Conservation (phyloP, 208 protist species). For the Trypanosoma theileri region DNA sequence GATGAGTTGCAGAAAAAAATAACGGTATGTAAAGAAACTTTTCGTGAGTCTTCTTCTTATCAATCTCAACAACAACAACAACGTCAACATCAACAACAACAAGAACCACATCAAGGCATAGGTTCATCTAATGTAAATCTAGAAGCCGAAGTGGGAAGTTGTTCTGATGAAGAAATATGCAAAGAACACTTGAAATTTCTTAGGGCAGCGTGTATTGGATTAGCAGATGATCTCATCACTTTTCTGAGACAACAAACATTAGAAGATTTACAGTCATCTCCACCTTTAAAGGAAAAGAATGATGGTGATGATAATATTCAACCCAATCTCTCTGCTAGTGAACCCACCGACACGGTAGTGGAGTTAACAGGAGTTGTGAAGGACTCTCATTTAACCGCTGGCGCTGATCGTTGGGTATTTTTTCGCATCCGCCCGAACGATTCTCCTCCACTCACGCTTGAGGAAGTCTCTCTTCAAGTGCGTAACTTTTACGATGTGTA, state of each 20-base stretch:
- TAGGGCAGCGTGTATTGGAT: neutral
- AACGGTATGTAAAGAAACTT: neutral
- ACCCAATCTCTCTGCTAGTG: neutral
- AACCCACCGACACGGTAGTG: neutral
- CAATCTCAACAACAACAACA: neutral
- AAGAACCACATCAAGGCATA: neutral
- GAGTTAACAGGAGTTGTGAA: too few species aligned
- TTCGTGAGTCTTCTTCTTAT: neutral
- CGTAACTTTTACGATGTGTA: slow-evolving; percentile 21
- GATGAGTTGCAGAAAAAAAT: neutral
- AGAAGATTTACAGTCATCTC: neutral
- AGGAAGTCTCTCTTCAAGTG: slow-evolving; percentile 19
- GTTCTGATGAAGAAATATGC: neutral
- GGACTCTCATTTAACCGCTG: slow-evolving; percentile 1
- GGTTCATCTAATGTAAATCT: neutral
- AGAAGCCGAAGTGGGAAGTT: neutral
- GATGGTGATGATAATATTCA: neutral
- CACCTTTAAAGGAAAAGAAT: neutral
- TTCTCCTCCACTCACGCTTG: slow-evolving; percentile 4
- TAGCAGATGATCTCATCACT: slow-evolving; percentile 7
- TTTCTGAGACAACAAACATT: slow-evolving; percentile 5
- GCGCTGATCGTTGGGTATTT: slow-evolving; percentile 23
- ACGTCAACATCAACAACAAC: neutral
- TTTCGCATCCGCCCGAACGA: slow-evolving; percentile 19
- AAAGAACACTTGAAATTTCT: slow-evolving; percentile 8